Percentiles rank a stretch among this genome's conserved stretches.
Evolutionary conservation across 805 yeast species (phyloP).

Genomic region (Sugiyamaella boreocaroliniensis): DNA sequence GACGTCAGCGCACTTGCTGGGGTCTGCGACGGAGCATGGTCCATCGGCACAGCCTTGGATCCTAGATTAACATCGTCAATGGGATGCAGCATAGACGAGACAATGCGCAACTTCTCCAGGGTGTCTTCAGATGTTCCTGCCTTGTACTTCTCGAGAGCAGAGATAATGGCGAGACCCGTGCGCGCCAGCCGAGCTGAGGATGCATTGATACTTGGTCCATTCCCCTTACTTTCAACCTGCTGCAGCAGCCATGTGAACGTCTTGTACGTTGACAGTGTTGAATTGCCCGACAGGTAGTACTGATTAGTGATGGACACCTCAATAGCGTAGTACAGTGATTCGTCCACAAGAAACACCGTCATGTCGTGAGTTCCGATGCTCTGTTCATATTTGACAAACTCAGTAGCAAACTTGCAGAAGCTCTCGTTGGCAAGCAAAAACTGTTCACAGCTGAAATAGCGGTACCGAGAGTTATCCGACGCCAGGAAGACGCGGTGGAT

Average conservation of each 20-base stretch:
- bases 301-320: slow-evolving; percentile 5
- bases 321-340: slow-evolving; percentile 14
- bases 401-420: slow-evolving; percentile 8
- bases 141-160: slow-evolving; percentile 5
- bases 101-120: not conserved
- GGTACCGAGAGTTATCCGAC: not conserved
- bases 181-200: slow-evolving; percentile 9
- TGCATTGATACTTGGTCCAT: not conserved
- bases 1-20: not conserved
- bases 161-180: slow-evolving; percentile 11
- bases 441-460: slow-evolving; percentile 9
- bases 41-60: not conserved
- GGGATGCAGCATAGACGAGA: slow-evolving; percentile 11
- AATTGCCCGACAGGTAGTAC: slow-evolving; percentile 4
- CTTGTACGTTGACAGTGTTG: slow-evolving; percentile 2
- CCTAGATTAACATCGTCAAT: slow-evolving; percentile 2
- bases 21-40: not conserved
- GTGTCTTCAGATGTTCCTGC: not conserved
- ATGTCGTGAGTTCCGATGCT: slow-evolving; percentile 7
- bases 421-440: slow-evolving; percentile 7
- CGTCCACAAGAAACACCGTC: slow-evolving; percentile 14
- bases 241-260: slow-evolving; percentile 2
- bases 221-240: not conserved
- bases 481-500: slow-evolving; percentile 12
- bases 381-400: slow-evolving; percentile 6